Percentiles rank a stretch among this genome's conserved stretches.
phyloP scores from a whole-genome alignment of 331 rosid genomes.

The Cydonia oblonga region DNA sequence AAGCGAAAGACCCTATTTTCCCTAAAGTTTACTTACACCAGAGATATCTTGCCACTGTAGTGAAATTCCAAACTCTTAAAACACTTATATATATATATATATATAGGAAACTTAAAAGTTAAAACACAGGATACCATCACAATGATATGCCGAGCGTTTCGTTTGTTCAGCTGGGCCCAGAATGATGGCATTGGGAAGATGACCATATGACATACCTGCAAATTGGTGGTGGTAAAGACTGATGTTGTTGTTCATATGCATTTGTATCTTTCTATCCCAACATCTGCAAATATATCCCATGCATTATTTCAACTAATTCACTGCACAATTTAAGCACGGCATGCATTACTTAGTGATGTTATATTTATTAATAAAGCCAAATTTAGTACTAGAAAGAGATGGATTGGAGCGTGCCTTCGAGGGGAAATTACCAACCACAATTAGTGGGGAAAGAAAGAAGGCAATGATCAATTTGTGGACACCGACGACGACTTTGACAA shows the following conservation, averaged over 20 bases:
- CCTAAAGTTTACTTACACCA: no score
- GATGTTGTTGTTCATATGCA: neutral
- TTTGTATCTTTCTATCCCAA: neutral
- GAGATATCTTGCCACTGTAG: neutral
- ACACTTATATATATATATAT: no score
- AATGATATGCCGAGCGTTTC: neutral
- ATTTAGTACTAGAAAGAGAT: neutral
- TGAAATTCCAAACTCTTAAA: no score
- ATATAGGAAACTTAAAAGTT: no score
- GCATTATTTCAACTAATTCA: neutral
- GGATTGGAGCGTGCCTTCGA: neutral
- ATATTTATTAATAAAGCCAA: neutral
- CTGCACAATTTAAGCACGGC: neutral
- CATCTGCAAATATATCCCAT: neutral
- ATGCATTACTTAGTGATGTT: neutral
- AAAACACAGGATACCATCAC: no score
- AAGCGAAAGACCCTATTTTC: neutral
- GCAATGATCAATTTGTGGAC: neutral
- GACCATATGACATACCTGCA: neutral
- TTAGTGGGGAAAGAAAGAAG: conserved; percentile 2
- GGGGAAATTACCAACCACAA: conserved; percentile 1
- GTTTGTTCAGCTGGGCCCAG: neutral
- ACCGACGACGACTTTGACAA: neutral
- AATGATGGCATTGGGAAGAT: neutral
- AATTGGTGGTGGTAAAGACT: neutral